phyloP scores from a whole-genome alignment of 2,329 filamentous ascomycete genomes.

The Chalara sp. region DNA sequence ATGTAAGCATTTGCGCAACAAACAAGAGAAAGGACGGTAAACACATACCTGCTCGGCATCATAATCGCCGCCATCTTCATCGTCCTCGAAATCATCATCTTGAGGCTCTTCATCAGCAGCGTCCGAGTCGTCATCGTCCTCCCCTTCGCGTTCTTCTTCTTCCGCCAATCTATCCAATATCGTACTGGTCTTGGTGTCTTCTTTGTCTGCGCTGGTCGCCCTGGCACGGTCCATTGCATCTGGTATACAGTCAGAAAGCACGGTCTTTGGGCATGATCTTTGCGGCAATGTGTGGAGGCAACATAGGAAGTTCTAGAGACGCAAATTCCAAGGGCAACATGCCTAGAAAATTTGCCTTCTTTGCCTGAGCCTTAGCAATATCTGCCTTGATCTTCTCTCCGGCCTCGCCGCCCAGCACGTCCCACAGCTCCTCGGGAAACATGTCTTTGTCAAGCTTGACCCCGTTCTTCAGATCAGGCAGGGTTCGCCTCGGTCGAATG shows the following conservation, averaged over 20 bases:
- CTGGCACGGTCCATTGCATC: too few species aligned
- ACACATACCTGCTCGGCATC: conserved; percentile 44
- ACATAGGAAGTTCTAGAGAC: too few species aligned
- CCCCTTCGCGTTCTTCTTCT: conserved; percentile 30
- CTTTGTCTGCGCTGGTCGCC: too few species aligned
- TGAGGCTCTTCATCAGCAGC: conserved; percentile 25
- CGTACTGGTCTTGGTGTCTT: too few species aligned
- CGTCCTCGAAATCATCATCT: conserved; percentile 43
- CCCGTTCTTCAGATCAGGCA: conserved; percentile 45
- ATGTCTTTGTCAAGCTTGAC: conserved; percentile 49
- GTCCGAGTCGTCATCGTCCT: conserved; percentile 36
- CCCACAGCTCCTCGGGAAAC: conserved; percentile 52
- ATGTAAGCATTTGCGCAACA: background rate
- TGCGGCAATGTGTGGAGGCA: too few species aligned
- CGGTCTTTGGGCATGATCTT: too few species aligned
- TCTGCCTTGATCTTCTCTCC: conserved; percentile 15
- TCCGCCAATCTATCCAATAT: too few species aligned
- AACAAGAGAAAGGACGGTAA: background rate
- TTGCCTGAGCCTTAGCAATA: conserved; percentile 23
- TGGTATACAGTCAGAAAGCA: too few species aligned
- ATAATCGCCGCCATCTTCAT: conserved; percentile 56
- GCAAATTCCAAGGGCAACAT: too few species aligned
- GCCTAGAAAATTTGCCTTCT: conserved; percentile 14
- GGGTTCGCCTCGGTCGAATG: conserved; percentile 44
- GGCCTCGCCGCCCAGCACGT: conserved; percentile 38